These are phyloP conservation scores for Coprinopsis sp. DNA, from an alignment of 768 basidiomycete species.

Conservation along the genomic window DNA sequence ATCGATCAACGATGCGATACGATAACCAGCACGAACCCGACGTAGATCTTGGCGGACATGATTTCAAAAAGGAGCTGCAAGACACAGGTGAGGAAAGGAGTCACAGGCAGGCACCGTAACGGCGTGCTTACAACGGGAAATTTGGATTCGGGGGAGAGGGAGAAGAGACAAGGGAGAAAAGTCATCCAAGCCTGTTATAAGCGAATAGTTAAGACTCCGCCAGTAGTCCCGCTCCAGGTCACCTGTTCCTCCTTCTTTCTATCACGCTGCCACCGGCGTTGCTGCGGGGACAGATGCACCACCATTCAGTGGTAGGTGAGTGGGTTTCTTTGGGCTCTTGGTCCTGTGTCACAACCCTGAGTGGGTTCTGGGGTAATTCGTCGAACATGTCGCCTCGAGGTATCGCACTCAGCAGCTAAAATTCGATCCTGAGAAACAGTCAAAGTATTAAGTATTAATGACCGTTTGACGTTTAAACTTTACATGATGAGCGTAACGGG, in stretches of 20 bases:
- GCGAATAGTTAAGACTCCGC: not conserved
- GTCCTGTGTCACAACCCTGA: no score
- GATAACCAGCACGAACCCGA: constrained; percentile 88
- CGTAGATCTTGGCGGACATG: constrained; percentile 89
- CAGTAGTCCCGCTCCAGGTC: not conserved
- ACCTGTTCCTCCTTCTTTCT: not conserved
- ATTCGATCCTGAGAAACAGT: no score
- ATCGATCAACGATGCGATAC: constrained; percentile 41
- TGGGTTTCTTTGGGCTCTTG: constrained; percentile 24
- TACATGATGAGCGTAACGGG: no score
- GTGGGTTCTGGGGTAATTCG: no score
- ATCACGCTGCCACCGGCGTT: constrained; percentile 6
- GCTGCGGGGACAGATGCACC: not conserved
- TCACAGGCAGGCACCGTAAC: no score
- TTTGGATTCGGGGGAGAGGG: constrained; percentile 50
- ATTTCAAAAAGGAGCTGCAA: constrained; percentile 32
- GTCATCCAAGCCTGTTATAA: not conserved
- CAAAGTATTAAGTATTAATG: no score
- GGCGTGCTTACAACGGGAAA: constrained; percentile 50
- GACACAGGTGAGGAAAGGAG: no score
- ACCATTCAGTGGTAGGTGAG: constrained; percentile 2
- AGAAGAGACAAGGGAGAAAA: no score
- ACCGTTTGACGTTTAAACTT: no score
- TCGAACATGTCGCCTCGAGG: no score
- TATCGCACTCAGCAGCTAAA: no score